phyloP scores from a whole-genome alignment of 768 basidiomycete species.

The Rhodocollybia butyracea region DNA sequence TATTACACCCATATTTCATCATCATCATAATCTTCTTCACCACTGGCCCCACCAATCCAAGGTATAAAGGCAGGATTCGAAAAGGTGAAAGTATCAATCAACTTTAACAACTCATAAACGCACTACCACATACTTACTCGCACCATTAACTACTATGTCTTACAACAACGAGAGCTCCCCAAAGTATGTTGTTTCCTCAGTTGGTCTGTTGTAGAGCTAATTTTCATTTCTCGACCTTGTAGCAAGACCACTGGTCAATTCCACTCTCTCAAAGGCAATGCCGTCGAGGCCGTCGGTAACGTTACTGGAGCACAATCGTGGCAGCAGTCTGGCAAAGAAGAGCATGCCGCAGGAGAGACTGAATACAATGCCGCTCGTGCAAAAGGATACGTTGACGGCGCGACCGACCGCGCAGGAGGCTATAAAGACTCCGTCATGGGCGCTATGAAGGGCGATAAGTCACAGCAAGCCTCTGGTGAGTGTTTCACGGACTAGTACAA shows the following conservation, averaged over 20 bases:
- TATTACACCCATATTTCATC: too few species aligned
- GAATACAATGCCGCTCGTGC: conserved; percentile 29
- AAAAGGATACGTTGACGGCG: conserved; percentile 33
- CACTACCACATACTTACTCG: too few species aligned
- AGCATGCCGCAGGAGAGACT: conserved; percentile 35
- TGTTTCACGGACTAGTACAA: not conserved
- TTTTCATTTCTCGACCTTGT: not conserved
- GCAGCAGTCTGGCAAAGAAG: conserved; percentile 31
- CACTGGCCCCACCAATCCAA: too few species aligned
- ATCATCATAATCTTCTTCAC: too few species aligned
- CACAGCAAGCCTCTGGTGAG: conserved; percentile 46
- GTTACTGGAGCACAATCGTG: conserved; percentile 29
- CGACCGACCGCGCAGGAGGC: conserved; percentile 33
- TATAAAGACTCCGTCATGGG: conserved; percentile 55
- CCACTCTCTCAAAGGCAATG: conserved; percentile 6
- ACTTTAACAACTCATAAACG: too few species aligned
- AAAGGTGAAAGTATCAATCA: too few species aligned
- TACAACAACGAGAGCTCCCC: not conserved
- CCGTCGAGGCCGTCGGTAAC: conserved; percentile 21
- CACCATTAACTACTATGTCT: not conserved
- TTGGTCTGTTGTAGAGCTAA: not conserved
- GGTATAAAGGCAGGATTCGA: too few species aligned
- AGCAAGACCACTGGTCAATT: conserved; percentile 5
- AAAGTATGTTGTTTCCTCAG: not conserved
- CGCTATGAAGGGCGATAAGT: conserved; percentile 52